Evolutionary conservation across 805 yeast species (phyloP), one percentile per base, ranked within the genome.

Genomic region (Myxozyma sirexii): DNA sequence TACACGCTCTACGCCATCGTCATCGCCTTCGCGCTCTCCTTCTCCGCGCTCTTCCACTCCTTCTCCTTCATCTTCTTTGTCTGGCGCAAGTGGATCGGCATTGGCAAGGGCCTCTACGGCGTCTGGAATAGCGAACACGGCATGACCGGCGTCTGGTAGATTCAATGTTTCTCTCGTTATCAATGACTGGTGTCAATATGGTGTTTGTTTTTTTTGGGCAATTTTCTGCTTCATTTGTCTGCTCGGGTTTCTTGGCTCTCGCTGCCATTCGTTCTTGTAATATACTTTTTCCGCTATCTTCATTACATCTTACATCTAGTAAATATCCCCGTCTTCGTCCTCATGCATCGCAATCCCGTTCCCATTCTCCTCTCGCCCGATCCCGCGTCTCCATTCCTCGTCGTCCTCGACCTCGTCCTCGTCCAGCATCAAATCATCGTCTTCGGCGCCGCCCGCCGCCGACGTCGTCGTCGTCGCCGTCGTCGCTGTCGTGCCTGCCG

Each of bases 11-110:
- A 61, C 38, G 65, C 65, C 7, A 27, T 61, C 13, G 53, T 61
- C 17, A 44, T 58, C 12, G 61, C 63, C 12, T 58, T 61, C 43
- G 65, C 59, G 37, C 55, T 61, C 7, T 54, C 62, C 27, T 58
- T 61, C 33, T 54, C 61, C n/a, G 62, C 56, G 2, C 43, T 61
- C 2, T 61, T 58, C 37, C 58, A 61, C 42, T 54, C 60, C 1
- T 58, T 61, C 27, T 61, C 57, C 23, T 54, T 61, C 33, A 33
- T 58, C 12, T 54, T 55, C 33, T 61, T 58, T 31, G 54, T 61
- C 12, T 61, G 61, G 61, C 57, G 61, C 3, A 57, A 58, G 27
- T 61, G 65, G 65, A 43, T 48, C 10, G 63, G 57, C n/a, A 42
- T 61, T 21, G 56, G 63, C 4, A 54, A 61, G 46, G 61, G 62